Conservation (phyloP, 83 land plant species). For the Larix sibirica region DNA sequence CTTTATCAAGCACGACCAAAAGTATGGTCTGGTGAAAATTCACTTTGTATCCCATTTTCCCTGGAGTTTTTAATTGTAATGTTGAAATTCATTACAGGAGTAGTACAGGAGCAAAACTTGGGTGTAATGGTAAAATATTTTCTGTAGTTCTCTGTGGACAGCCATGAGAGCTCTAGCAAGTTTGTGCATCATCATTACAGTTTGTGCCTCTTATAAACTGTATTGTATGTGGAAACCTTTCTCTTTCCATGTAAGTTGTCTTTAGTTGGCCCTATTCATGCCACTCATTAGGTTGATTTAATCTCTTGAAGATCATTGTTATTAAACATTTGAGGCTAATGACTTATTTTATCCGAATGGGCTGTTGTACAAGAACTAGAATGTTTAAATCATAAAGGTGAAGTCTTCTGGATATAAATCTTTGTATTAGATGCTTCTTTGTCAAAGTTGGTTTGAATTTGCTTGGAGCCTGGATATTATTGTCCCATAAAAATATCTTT, state of each 20-base stretch:
- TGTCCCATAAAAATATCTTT: neutral
- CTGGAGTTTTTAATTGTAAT: neutral
- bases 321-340: neutral
- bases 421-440: neutral
- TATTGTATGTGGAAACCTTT: neutral
- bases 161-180: neutral
- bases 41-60: neutral
- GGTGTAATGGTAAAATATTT: neutral
- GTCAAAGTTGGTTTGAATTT: neutral
- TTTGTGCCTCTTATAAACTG: neutral
- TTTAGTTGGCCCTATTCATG: no score
- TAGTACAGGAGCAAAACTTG: neutral
- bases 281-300: neutral
- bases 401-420: neutral
- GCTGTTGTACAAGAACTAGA: neutral
- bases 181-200: neutral
- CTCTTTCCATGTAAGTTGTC: neutral
- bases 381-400: neutral
- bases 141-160: no score
- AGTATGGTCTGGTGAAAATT: neutral
- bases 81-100: neutral
- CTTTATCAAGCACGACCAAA: neutral
- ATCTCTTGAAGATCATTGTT: neutral
- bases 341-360: neutral
- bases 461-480: neutral